Evolutionary conservation across 805 yeast species (phyloP), one percentile per base, ranked within the genome.

Genomic region (Lachancea waltii): DNA sequence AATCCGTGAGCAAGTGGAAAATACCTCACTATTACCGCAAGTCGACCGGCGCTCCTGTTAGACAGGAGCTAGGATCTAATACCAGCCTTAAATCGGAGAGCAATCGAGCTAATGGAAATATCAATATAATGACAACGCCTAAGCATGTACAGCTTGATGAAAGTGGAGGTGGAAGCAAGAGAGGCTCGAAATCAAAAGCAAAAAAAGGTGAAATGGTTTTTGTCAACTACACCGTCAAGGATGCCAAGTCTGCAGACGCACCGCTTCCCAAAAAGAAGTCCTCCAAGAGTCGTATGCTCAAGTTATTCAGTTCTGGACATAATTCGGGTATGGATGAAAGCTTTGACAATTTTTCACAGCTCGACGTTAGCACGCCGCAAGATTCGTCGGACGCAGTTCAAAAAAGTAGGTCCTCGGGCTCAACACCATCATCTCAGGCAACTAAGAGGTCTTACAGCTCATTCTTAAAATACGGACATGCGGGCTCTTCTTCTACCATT

Each of bases 211-310:
- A 50, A 20, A 56, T 58, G 60, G 61, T 56, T 5, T 58, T 58
- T 38, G 63, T 58, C 7, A 58, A 58, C 42, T 58, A 57, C 35
- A 57, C 62, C 14, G 62, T 58, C 7, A 60, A 57, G 30, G 61
- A 57, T 24, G 44, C 48, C n/a, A 34, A 35, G n/a, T 34, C 41
- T 9, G 13, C 33, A 7, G 43, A 43, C 4, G 24, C 36, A 4
- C 16, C 37, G n/a, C 23, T 40, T 6, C 36, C 40, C 14, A 34
- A 45, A 23, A 52, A 51, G 42, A 53, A 54, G 31, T 54, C 54
- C 33, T 52, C 54, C 7, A 52, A 50, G 25, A 56, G 54, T 35
- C 47, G 56, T 27, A 54, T 57, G 57, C 39, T 58, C 23, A 57
- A 56, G 35, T 53, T 58, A 5, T 58, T 58, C 28, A 38, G 42